Base-by-base conservation (phyloP, 2,329 filamentous ascomycete genomes). In the Sporothrix brunneoviolacea region DNA sequence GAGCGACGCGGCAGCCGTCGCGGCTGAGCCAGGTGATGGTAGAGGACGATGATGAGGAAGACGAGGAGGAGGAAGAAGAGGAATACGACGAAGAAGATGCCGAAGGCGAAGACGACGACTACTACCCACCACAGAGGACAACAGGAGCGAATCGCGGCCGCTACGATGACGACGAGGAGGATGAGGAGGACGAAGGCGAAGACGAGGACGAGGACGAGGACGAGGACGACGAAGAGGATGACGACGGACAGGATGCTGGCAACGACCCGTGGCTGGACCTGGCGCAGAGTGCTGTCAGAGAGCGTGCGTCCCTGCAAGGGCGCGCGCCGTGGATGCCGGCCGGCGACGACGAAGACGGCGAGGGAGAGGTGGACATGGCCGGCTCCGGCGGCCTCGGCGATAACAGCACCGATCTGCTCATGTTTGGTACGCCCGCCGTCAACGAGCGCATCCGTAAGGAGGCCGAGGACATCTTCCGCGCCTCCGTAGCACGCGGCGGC, bases 381-480 rank as follows among this genome's bases (percentile, higher is more conserved):
- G 58, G 28, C 46, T 41, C 22, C 35, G 28, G 42, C 30, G 36
- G 16, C 18, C n/a, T 18, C 32, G 28, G 27, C 16, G 59, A 57
- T 16, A 59, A 59, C 30, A 36, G 33, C 22, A 28, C 72, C 18
- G 76, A 81, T 53, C 59, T 80, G 37, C 69, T 81, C 65, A 71
- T 79, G 68, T 66, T 80, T 42, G 68, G 72, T 38, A 79, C 76
- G 8, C 76, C 79, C 0, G 75, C 76, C 3, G 77, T 75, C 5
- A 50, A 57, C 43, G 69, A 72, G 53, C 72, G 74, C 43, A 70
- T 80, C 52, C 70, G 70, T 46, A 71, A 66, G 51, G 77, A 82
- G 62, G 78, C 79, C 12, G 75, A 80, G 53, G 71, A 72, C 48
- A 73, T 80, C 50, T 77, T 74, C 59, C 74, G 75, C 35, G 73